phyloP scores from a whole-genome alignment of 495 filamentous ascomycete genomes.

The Talaromyces liani region DNA sequence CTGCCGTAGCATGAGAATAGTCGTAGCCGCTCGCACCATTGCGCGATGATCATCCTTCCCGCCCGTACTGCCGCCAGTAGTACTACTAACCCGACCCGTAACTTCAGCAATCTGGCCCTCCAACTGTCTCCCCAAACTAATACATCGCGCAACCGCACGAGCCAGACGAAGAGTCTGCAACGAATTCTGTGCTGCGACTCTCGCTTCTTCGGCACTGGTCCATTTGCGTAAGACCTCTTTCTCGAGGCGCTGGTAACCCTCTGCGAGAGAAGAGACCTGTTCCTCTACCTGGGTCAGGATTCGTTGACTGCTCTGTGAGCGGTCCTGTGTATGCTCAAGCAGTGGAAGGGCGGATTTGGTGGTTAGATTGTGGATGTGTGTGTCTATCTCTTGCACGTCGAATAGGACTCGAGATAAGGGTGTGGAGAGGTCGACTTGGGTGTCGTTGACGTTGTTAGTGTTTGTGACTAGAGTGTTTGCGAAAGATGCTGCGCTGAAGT shows the following conservation, averaged over 20 bases:
- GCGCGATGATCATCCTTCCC: constrained; percentile 64
- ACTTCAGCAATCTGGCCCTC: constrained; percentile 69
- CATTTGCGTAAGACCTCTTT: constrained; percentile 77
- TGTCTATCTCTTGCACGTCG: constrained; percentile 95
- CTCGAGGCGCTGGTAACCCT: constrained; percentile 75
- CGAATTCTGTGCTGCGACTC: constrained; percentile 62
- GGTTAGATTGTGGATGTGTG: constrained; percentile 84
- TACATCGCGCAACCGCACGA: constrained; percentile 63
- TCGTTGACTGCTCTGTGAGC: constrained; percentile 57
- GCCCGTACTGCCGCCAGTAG: constrained; percentile 12
- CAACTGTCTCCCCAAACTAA: constrained; percentile 77
- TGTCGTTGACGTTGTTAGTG: constrained; percentile 89
- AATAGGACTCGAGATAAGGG: constrained; percentile 92
- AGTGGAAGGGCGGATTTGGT: constrained; percentile 77
- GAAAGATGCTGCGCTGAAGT: constrained; percentile 72
- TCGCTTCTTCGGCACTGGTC: constrained; percentile 71
- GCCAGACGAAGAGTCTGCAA: constrained; percentile 73
- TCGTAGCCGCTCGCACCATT: constrained; percentile 70
- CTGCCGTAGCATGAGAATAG: constrained; percentile 62
- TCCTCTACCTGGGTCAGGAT: constrained; percentile 66
- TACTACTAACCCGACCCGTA: constrained; percentile 33
- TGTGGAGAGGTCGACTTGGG: constrained; percentile 84
- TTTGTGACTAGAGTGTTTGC: constrained; percentile 80
- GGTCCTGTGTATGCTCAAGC: constrained; percentile 67
- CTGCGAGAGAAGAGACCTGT: constrained; percentile 70